A percentile compares a stretch with the other conserved stretches of the same genome.
phyloP scores from a whole-genome alignment of 148 eudicot genomes.

The Chenopodium formosanum region DNA sequence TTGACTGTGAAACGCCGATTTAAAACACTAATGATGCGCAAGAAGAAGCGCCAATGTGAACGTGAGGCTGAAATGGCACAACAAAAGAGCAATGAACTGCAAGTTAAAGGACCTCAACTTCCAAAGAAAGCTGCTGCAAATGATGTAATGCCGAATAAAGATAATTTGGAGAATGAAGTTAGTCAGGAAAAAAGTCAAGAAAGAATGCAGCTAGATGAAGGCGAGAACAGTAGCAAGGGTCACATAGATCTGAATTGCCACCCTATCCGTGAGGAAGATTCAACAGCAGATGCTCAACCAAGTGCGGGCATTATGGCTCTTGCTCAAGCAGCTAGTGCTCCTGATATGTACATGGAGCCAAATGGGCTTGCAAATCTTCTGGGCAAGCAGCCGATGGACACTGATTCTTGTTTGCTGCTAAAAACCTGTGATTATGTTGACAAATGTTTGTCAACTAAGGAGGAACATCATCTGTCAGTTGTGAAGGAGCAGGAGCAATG shows the following conservation, averaged over 20 bases:
- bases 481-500: constrained; percentile 20
- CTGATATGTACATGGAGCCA: constrained; percentile 36
- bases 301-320: constrained; percentile 38
- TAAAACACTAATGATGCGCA: constrained; percentile 76
- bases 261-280: constrained; percentile 66
- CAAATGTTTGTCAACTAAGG: constrained; percentile 11
- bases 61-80: constrained; percentile 53
- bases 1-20: constrained; percentile 75
- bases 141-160: constrained; percentile 25
- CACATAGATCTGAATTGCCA: constrained; percentile 70
- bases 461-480: constrained; percentile 5
- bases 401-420: constrained; percentile 18
- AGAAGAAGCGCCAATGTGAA: constrained; percentile 67
- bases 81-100: constrained; percentile 30
- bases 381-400: constrained; percentile 19
- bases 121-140: constrained; percentile 26
- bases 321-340: constrained; percentile 37
- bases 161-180: constrained; percentile 30
- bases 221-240: constrained; percentile 40
- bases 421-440: constrained; percentile 4
- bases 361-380: constrained; percentile 33
- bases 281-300: constrained; percentile 27
- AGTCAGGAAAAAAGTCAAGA: constrained; percentile 16
- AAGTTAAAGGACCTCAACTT: constrained; percentile 24
- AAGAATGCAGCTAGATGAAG: constrained; percentile 24